Percentiles rank a stretch among this genome's conserved stretches.
phyloP scores from a whole-genome alignment of 148 eudicot species.

The Vaccinium darrowii region DNA sequence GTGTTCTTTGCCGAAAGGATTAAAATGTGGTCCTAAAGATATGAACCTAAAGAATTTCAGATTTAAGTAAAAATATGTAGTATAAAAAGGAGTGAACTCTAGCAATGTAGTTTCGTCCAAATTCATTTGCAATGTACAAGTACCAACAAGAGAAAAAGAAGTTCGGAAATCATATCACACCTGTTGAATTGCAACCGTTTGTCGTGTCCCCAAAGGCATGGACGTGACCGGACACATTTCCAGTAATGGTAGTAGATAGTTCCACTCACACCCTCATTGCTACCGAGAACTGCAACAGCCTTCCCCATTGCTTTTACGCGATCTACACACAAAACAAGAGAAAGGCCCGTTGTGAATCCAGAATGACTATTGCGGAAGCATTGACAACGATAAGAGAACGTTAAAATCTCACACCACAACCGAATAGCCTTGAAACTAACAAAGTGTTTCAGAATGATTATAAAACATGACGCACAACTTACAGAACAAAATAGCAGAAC shows the following conservation, averaged over 20 bases:
- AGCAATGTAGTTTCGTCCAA: background rate
- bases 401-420: background rate
- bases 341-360: background rate
- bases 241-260: conserved; percentile 61
- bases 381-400: background rate
- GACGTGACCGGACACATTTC: conserved; percentile 75
- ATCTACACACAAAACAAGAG: conserved; percentile 30
- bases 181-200: conserved; percentile 94
- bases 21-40: conserved; percentile 78
- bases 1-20: conserved; percentile 84
- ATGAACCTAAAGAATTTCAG: background rate
- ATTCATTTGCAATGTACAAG: background rate
- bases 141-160: background rate
- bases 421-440: background rate
- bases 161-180: conserved; percentile 27
- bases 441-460: background rate
- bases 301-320: conserved; percentile 66
- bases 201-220: conserved; percentile 97
- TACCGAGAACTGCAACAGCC: conserved; percentile 73
- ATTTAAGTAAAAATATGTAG: background rate
- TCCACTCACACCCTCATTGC: conserved; percentile 73
- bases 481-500: background rate
- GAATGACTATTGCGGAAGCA: background rate
- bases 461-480: background rate
- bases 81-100: background rate